Evolutionary conservation across 1,139 yeast genomes (phyloP).

Genomic region (Scheffersomyces lignicola): DNA sequence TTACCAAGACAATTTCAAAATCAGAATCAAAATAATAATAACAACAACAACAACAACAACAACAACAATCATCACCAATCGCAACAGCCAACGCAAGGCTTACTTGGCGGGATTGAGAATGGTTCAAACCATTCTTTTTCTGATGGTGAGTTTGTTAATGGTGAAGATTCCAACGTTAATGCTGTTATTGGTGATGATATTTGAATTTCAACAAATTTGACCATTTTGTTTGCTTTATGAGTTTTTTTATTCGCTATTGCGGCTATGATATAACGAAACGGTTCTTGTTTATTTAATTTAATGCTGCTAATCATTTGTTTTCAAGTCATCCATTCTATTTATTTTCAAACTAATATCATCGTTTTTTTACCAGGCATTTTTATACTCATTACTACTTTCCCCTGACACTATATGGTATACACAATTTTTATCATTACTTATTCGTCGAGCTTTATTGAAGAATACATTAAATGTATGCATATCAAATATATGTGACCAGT

Average conservation of each 20-base stretch:
- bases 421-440: too few species aligned
- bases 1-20: conserved; percentile 57
- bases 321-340: too few species aligned
- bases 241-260: neutral
- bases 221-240: neutral
- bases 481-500: too few species aligned
- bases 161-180: conserved; percentile 15
- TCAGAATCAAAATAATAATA: conserved; percentile 19
- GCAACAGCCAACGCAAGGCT: conserved; percentile 11
- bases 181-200: conserved; percentile 3
- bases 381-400: too few species aligned
- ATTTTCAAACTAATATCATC: too few species aligned
- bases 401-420: too few species aligned
- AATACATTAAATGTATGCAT: too few species aligned
- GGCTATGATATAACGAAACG: neutral
- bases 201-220: neutral
- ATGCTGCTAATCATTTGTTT: too few species aligned
- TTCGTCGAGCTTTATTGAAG: too few species aligned
- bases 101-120: conserved; percentile 19
- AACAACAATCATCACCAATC: conserved; percentile 5
- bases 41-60: conserved; percentile 5
- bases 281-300: too few species aligned
- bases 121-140: conserved; percentile 27
- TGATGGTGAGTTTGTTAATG: conserved; percentile 27
- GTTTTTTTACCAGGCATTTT: too few species aligned